phyloP scores from a whole-genome alignment of 2,329 filamentous ascomycete species.

The Chrysosporium keratinophilum region DNA sequence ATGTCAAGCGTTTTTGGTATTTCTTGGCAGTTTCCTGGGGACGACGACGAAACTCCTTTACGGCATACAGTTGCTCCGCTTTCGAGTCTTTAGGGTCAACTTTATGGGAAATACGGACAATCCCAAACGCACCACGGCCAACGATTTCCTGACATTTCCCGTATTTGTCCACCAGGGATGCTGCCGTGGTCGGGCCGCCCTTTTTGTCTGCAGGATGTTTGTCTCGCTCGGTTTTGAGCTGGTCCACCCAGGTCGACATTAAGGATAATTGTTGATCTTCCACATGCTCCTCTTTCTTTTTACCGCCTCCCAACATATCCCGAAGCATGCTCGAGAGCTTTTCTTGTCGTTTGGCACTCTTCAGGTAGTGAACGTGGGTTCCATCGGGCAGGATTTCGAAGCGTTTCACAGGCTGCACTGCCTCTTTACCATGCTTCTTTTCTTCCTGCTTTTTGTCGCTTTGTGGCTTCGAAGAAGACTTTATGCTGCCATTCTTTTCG shows the following conservation, averaged over 20 bases:
- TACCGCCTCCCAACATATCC: slow-evolving; percentile 68
- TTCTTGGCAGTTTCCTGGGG: slow-evolving; percentile 94
- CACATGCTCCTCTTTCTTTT: slow-evolving; percentile 56
- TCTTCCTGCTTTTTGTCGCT: slow-evolving; percentile 25
- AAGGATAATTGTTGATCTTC: slow-evolving; percentile 70
- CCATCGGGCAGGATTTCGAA: slow-evolving; percentile 55
- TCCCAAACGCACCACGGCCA: slow-evolving; percentile 89
- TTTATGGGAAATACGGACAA: slow-evolving; percentile 96
- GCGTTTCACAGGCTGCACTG: slow-evolving; percentile 30
- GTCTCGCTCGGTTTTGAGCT: slow-evolving; percentile 79
- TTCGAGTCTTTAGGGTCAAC: slow-evolving; percentile 66
- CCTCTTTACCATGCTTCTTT: slow-evolving; percentile 26
- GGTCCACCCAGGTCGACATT: slow-evolving; percentile 93
- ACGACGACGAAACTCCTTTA: slow-evolving; percentile 93
- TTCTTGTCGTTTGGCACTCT: slow-evolving; percentile 82
- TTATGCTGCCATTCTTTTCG: slow-evolving; percentile 5
- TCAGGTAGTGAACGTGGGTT: slow-evolving; percentile 77
- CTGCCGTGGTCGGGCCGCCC: slow-evolving; percentile 60
- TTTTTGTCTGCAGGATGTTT: slow-evolving; percentile 64
- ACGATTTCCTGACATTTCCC: slow-evolving; percentile 97
- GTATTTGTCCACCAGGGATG: slow-evolving; percentile 86
- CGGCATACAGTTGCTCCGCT: slow-evolving; percentile 82
- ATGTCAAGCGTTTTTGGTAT: slow-evolving; percentile 93
- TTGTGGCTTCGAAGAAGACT: slow-evolving; percentile 20
- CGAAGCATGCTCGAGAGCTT: slow-evolving; percentile 89